Evolutionary conservation across 2,329 filamentous ascomycete genomes (phyloP).

Genomic region (Ceratocystis papillata): DNA sequence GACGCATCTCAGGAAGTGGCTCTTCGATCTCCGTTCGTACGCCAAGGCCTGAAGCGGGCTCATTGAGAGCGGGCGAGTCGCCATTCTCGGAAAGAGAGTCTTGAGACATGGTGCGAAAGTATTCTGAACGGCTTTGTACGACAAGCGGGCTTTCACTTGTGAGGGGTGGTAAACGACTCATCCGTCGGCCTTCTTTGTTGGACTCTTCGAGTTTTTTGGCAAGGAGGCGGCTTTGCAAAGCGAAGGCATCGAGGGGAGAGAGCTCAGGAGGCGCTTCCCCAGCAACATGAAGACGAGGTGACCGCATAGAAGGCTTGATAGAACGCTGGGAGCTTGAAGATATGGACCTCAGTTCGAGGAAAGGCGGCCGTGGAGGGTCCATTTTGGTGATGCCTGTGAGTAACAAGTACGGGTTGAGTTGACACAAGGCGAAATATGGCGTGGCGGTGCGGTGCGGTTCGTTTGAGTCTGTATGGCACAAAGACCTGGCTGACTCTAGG

Average conservation of each 20-base stretch:
- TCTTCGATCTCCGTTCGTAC: constrained; percentile 49
- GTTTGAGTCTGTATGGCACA: neutral
- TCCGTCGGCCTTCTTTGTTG: constrained; percentile 59
- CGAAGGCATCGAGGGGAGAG: constrained; percentile 91
- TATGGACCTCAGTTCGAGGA: constrained; percentile 49
- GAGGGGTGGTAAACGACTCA: constrained; percentile 76
- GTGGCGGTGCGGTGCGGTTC: neutral
- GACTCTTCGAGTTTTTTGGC: constrained; percentile 78
- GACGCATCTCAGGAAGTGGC: constrained; percentile 45
- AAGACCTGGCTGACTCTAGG: neutral
- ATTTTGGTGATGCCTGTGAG: constrained; percentile 31
- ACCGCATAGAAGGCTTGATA: constrained; percentile 45
- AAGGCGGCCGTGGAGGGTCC: constrained; percentile 43
- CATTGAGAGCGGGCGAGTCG: constrained; percentile 26
- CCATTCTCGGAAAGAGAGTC: constrained; percentile 39
- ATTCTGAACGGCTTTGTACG: constrained; percentile 63
- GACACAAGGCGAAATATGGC: constrained; percentile 4
- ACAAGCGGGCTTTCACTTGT: constrained; percentile 73
- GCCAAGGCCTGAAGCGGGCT: constrained; percentile 35
- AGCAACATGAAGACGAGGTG: constrained; percentile 65
- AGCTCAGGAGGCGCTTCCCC: constrained; percentile 79
- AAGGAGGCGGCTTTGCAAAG: constrained; percentile 76
- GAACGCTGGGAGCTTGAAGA: constrained; percentile 42
- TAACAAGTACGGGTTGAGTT: neutral
- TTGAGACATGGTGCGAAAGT: constrained; percentile 64